Percentiles rank a stretch among this genome's conserved stretches.
Evolutionary conservation across 805 yeast species (phyloP).

Genomic region (Cyberlindnera meyerae): DNA sequence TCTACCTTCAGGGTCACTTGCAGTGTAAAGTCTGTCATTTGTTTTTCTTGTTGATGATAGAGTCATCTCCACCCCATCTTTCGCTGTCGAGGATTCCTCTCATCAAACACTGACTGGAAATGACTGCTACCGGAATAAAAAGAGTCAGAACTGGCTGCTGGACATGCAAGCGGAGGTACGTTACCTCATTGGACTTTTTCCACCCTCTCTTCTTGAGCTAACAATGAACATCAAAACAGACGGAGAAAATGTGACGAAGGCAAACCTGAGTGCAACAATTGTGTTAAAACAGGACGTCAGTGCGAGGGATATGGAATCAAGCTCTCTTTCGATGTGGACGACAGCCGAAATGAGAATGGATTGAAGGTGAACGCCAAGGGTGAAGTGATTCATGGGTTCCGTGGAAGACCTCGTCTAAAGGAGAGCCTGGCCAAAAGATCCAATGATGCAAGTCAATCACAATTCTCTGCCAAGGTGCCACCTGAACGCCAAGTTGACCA

Average conservation of each 20-base stretch:
- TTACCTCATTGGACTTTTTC: too few relatives aligned
- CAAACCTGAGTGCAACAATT: slow-evolving; percentile 47
- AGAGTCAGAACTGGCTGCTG: slow-evolving; percentile 52
- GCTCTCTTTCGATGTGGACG: slow-evolving; percentile 47
- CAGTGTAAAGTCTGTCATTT: too few relatives aligned
- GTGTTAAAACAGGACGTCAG: slow-evolving; percentile 36
- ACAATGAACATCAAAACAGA: slow-evolving; percentile 23
- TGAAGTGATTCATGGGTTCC: slow-evolving; percentile 35
- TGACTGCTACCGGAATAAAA: slow-evolving; percentile 6
- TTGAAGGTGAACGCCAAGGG: slow-evolving; percentile 29
- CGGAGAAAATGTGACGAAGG: slow-evolving; percentile 54
- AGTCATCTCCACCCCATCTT: too few relatives aligned
- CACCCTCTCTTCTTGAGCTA: background rate
- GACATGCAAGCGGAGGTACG: slow-evolving; percentile 49
- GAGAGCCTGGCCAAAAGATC: slow-evolving; percentile 30
- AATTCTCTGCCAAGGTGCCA: too few relatives aligned
- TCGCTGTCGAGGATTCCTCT: too few relatives aligned
- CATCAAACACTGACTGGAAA: too few relatives aligned
- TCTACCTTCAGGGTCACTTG: too few relatives aligned
- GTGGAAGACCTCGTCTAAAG: slow-evolving; percentile 38
- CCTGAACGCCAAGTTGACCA: too few relatives aligned
- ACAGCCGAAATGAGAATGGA: slow-evolving; percentile 30
- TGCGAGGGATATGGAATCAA: slow-evolving; percentile 50
- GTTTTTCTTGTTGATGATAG: too few relatives aligned
- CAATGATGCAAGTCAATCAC: background rate